Base-by-base conservation (phyloP, 495 filamentous ascomycete genomes). In the Haplographium delicatum region DNA sequence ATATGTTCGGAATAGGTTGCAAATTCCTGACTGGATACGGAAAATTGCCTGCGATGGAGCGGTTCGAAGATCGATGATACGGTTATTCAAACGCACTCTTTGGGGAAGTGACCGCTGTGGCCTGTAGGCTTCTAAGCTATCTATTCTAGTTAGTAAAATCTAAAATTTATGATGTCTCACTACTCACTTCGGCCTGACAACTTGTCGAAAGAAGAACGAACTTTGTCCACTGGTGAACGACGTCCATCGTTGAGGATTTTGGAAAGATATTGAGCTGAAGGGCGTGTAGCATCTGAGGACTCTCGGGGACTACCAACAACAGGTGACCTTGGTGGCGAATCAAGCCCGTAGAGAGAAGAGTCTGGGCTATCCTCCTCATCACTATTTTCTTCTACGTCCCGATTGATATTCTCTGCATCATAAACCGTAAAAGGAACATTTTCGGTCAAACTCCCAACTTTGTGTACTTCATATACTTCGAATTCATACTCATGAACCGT, bases 21-120 rank as follows among this genome's bases (percentile, higher is more conserved):
- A 84, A 45, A 96, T 83, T 44, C 79, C 85, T 0, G 78, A 72
- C 31, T 74, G 75, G 55, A 91, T 88, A 51, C 90, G 88, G 59
- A 97, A 86, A 59, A 97, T 89, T 33, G 86, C 82, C 68, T 96
- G 89, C 51, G 86, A 87, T 25, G 86, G 81, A 27, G 86, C 87
- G 4, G 89, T 90, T 41, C 94, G 80, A 7, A 95, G 78, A 64
- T 88, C 91, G 48, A 95, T 75, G 19, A 95, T 79, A 47, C 91
- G 85, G 65, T 94, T 95, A 65, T 85, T 79, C 16, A 86, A 74
- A 44, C 91, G 66, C 30, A 75, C 64, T 40, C 59, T 20, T 25
- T 58, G 54, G 25, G 59, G 59, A 1, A 61, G 38, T 1, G 54
- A 54, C 47, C 59, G 34, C 7, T 57, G 27, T 30, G 46, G 43